Evolutionary conservation across 2,329 filamentous ascomycete species (phyloP), one percentile per base, ranked within the genome.

Genomic region (Hypoxylon sp.): DNA sequence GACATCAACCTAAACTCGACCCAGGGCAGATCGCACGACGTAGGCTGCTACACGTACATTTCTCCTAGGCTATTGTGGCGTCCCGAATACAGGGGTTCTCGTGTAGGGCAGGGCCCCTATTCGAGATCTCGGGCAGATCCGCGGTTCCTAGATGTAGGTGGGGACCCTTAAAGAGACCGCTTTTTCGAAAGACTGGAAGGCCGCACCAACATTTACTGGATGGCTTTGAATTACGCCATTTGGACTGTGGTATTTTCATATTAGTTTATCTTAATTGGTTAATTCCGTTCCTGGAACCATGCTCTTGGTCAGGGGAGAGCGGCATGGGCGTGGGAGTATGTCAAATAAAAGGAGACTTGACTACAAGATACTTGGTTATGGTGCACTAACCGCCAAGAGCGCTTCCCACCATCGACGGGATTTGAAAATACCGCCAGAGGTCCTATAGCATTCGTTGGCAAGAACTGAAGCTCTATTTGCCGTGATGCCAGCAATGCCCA

Each of bases 51-150:
- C 36, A n/a, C n/a, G n/a, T n/a, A n/a, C n/a, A 33, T 3, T 40
- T 20, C 36, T 40, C 32, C 36, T 40, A 40, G 36, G 36, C 36
- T 40, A 38, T 20, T 40, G 36, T 40, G 16, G 36, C 16, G 16
- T 26, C 16, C 16, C 4, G 9, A 40, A 40, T 12, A 33, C 16
- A 14, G 36, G 36, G 36, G 7, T 40, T 40, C 30, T 2, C 16
- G 16, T 40, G 36, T 20, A 40, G 36, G 16, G 36, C 36, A 40
- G 8, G 36, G 16, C 36, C 9, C 16, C 36, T 40, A 40, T 16
- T n/a, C n/a, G n/a, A 40, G 36, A 40, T 40, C 36, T 40, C 36
- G 36, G 36, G 36, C 36, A 40, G 36, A 40, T 40, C 36, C 36
- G 36, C 36, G 36, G 36, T 18, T 40, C 36, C 36, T n/a, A 8